These are phyloP conservation scores for Camptophora hylomeconis DNA, from an alignment of 2,329 filamentous ascomycete genomes.

Conservation along the genomic window DNA sequence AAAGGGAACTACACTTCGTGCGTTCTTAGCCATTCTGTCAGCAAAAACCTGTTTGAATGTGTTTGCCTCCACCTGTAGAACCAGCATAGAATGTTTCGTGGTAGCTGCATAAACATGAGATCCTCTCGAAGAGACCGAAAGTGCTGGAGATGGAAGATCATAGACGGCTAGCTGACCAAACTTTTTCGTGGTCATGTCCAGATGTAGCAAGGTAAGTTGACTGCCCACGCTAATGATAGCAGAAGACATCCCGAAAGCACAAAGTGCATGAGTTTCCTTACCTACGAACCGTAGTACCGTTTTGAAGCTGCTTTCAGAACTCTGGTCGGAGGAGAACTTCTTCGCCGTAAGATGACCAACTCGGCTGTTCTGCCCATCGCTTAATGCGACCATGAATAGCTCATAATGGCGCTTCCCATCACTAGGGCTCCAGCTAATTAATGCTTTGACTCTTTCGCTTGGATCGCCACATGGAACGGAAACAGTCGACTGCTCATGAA, in stretches of 20 bases:
- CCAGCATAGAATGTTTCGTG: conserved; percentile 37
- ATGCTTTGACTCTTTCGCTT: conserved; percentile 10
- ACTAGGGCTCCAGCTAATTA: conserved; percentile 13
- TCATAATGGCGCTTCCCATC: conserved; percentile 12
- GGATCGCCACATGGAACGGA: conserved; percentile 11
- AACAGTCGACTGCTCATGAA: conserved; percentile 1
- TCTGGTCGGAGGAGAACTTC: too few species aligned
- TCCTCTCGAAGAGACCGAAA: conserved; percentile 35
- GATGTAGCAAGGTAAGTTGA: conserved; percentile 29
- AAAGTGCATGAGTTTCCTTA: conserved; percentile 9
- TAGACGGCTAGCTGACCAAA: conserved; percentile 28
- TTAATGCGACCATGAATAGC: conserved; percentile 16
- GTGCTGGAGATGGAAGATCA: conserved; percentile 34
- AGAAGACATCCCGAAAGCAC: conserved; percentile 29
- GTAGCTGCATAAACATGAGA: conserved; percentile 43
- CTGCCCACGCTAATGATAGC: conserved; percentile 34
- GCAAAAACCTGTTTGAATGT: conserved; percentile 23
- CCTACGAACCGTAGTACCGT: too few species aligned
- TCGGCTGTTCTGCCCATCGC: too few species aligned
- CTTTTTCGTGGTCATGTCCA: conserved; percentile 28
- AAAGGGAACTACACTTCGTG: conserved; percentile 10
- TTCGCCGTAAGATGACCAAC: too few species aligned
- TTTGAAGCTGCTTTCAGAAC: too few species aligned
- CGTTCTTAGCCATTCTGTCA: conserved; percentile 16
- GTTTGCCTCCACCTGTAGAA: conserved; percentile 21